Percentiles rank a stretch among this genome's conserved stretches.
phyloP scores from a whole-genome alignment of 352 stramenopile genomes.

The Globisporangium recalcitrans region DNA sequence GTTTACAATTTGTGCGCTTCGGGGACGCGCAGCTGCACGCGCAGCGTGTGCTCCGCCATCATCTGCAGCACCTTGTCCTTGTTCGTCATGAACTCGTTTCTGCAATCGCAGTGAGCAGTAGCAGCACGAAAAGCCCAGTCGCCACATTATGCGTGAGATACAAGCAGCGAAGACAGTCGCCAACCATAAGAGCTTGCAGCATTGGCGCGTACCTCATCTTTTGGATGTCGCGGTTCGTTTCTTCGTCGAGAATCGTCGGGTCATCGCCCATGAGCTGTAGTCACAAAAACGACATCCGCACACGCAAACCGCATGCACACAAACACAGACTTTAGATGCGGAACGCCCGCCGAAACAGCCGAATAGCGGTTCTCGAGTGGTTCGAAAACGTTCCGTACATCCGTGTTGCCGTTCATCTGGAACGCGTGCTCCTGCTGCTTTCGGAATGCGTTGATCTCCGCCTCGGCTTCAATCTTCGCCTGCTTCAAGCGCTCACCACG shows the following conservation, averaged over 20 bases:
- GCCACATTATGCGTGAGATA: too few relatives aligned
- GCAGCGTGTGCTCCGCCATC: slow-evolving; percentile 67
- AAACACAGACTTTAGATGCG: too few relatives aligned
- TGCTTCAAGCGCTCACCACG: slow-evolving; percentile 84
- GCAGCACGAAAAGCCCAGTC: background rate
- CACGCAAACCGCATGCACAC: too few relatives aligned
- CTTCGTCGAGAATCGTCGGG: slow-evolving; percentile 68
- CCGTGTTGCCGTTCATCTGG: slow-evolving; percentile 82
- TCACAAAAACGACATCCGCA: too few relatives aligned
- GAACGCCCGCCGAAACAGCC: too few relatives aligned
- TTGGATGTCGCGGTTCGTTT: slow-evolving; percentile 73
- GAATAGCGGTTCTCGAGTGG: too few relatives aligned
- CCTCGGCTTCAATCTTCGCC: slow-evolving; percentile 84
- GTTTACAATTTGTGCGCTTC: slow-evolving; percentile 59
- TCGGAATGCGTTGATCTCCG: slow-evolving; percentile 79
- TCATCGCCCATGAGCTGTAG: slow-evolving; percentile 74
- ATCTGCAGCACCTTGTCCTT: slow-evolving; percentile 65
- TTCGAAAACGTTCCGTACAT: too few relatives aligned
- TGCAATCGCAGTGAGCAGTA: slow-evolving; percentile 18
- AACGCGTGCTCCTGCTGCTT: slow-evolving; percentile 84
- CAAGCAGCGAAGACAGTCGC: background rate
- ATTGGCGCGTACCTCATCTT: slow-evolving; percentile 63
- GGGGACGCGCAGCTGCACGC: slow-evolving; percentile 62
- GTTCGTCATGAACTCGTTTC: slow-evolving; percentile 61
- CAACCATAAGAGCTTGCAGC: too few relatives aligned